Evolutionary conservation across 2,329 filamentous ascomycete species (phyloP), one percentile per base, ranked within the genome.

Genomic region (Lasiodiplodia sp.): DNA sequence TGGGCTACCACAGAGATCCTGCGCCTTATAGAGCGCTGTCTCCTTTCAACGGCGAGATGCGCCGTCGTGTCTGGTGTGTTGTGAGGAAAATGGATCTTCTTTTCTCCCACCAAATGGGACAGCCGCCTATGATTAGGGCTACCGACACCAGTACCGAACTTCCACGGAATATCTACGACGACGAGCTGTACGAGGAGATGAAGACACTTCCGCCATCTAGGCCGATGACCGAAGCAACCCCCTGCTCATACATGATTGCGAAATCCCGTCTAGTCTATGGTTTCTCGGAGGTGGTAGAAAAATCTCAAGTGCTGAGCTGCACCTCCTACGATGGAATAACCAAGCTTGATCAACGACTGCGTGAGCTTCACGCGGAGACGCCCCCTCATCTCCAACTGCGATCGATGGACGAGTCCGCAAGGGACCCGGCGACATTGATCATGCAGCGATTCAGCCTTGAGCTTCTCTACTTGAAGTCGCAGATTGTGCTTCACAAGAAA

Each of bases 401-500:
- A 38, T 86, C 90, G 0, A 85, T 97, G 69, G 91, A 94, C 69
- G 91, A 93, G 67, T 88, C 86, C 52, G 90, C 88, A 4, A 85
- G 89, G 57, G 94, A 97, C 69, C 90, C 88, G 0, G 83, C 86
- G 2, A 86, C 85, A 25, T 75, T 90, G 38, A 87, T 97, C 69
- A 91, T 97, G 82, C 91, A 94, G 64, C 89, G 94, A 34, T 94
- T 94, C 77, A 92, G 91, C 68, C 83, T 97, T 38, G 92, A 96
- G 70, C 90, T 96, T 62, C 82, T 97, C 5, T 97, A 94, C 76
- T 89, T 96, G 71, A 97, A 97, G 81, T 92, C 94, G 21, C 86
- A 97, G 74, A 96, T 93, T 74, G 87, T 97, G 25, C 86, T 99
- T 49, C 96, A 99, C 78, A 88, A 94, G 63, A 94, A 94, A 71